These are phyloP conservation scores for Cocos nucifera DNA, from an alignment of 176 grass and related monocot genomes.

Conservation along the genomic window DNA sequence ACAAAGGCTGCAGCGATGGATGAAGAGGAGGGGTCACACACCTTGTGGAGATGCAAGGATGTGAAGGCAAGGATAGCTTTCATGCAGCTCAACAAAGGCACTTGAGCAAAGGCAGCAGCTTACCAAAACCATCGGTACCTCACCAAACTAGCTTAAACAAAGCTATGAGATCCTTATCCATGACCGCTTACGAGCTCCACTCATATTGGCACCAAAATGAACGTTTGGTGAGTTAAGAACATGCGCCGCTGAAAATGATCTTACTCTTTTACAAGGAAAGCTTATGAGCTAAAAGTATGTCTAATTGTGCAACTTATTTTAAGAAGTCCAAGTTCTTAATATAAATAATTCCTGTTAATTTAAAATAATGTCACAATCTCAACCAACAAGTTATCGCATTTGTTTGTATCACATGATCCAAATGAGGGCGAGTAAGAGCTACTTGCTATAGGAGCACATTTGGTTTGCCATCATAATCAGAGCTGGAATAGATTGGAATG, in stretches of 20 bases:
- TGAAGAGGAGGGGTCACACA: conserved; percentile 49
- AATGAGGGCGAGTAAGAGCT: no score
- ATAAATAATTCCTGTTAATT: no score
- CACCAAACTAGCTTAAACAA: conserved; percentile 28
- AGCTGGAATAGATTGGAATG: no score
- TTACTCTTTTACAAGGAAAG: neutral
- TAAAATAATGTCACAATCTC: no score
- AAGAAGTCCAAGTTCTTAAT: no score
- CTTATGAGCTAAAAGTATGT: no score
- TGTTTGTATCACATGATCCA: no score
- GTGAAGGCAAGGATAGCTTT: no score
- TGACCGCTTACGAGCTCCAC: conserved; percentile 53
- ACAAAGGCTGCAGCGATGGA: conserved; percentile 31
- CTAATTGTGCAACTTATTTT: no score
- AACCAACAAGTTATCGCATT: no score
- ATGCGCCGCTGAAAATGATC: neutral
- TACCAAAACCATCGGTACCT: conserved; percentile 24
- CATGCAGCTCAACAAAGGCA: conserved; percentile 13
- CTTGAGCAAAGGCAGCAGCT: conserved; percentile 46
- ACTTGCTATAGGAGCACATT: no score
- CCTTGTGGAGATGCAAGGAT: conserved; percentile 39
- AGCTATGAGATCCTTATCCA: conserved; percentile 50
- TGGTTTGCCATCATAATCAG: no score
- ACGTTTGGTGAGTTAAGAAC: neutral
- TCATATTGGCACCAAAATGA: conserved; percentile 25